Percentiles rank a stretch among this genome's conserved stretches.
phyloP scores from a whole-genome alignment of 768 basidiomycete genomes.

The Termitomyces sp. region DNA sequence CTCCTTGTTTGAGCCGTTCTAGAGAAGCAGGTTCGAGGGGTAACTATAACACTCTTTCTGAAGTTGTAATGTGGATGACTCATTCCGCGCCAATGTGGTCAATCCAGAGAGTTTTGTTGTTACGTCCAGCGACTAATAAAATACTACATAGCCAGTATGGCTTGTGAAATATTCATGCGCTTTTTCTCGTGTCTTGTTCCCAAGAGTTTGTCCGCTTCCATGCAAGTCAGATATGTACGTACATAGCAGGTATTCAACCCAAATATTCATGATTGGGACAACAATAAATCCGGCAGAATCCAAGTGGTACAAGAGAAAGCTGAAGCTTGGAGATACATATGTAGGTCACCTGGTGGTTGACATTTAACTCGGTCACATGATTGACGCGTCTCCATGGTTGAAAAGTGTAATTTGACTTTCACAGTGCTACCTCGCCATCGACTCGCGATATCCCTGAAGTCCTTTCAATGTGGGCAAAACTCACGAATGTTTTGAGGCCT shows the following conservation, averaged over 20 bases:
- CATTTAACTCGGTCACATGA: conserved; percentile 20
- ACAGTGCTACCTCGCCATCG: neutral
- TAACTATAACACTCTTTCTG: neutral
- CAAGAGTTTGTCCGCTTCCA: neutral
- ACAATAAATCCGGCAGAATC: no score
- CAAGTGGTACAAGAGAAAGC: no score
- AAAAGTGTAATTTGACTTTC: conserved; percentile 10
- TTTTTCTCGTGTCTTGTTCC: neutral
- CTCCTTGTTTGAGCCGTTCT: neutral
- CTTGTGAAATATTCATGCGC: neutral
- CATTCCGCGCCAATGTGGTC: neutral
- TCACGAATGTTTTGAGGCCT: conserved; percentile 51
- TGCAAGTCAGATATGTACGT: neutral
- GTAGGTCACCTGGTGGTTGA: no score
- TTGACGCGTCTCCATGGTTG: conserved; percentile 15
- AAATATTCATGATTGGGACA: no score
- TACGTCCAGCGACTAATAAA: neutral
- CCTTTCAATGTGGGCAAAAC: conserved; percentile 54
- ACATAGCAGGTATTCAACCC: no score
- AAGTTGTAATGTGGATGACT: neutral
- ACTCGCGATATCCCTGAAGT: neutral
- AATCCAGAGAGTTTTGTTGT: neutral
- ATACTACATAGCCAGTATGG: neutral
- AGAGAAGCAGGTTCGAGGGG: neutral
- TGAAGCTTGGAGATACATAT: no score